phyloP scores from a whole-genome alignment of 306 rosid genomes.

The Cucurbita ficifolia region DNA sequence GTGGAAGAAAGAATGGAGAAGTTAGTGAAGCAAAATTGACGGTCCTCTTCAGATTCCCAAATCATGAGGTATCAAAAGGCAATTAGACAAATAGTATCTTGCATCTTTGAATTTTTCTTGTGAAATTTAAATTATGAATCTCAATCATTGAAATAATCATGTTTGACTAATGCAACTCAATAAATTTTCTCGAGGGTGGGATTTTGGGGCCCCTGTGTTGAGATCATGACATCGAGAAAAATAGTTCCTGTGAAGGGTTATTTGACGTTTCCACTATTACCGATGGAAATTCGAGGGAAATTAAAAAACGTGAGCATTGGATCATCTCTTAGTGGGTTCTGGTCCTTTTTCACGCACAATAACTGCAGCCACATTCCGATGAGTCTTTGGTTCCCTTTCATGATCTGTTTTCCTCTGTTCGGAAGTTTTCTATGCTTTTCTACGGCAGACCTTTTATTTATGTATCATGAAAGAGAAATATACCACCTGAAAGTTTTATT shows the following conservation, averaged over 20 bases:
- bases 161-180: conserved; percentile 17
- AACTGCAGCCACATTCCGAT: background rate
- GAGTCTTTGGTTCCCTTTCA: background rate
- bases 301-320: background rate
- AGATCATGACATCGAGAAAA: conserved; percentile 17
- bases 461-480: background rate
- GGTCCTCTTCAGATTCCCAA: conserved; percentile 17
- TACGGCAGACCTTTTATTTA: background rate
- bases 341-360: background rate
- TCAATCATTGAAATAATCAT: conserved; percentile 7
- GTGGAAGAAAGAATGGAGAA: conserved; percentile 5
- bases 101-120: background rate
- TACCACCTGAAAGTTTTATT: background rate
- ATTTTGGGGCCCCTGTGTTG: conserved; percentile 25
- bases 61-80: conserved; percentile 2
- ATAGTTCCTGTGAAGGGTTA: conserved; percentile 3
- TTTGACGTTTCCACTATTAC: conserved; percentile 14
- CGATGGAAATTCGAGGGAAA: conserved; percentile 5
- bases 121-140: background rate
- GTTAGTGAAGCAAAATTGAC: conserved; percentile 22
- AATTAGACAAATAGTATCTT: background rate
- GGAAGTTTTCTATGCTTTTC: background rate
- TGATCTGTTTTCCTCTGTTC: background rate
- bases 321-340: background rate
- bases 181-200: conserved; percentile 13